phyloP scores from a whole-genome alignment of 2,329 filamentous ascomycete genomes.

The Zymoseptoria passerinii region DNA sequence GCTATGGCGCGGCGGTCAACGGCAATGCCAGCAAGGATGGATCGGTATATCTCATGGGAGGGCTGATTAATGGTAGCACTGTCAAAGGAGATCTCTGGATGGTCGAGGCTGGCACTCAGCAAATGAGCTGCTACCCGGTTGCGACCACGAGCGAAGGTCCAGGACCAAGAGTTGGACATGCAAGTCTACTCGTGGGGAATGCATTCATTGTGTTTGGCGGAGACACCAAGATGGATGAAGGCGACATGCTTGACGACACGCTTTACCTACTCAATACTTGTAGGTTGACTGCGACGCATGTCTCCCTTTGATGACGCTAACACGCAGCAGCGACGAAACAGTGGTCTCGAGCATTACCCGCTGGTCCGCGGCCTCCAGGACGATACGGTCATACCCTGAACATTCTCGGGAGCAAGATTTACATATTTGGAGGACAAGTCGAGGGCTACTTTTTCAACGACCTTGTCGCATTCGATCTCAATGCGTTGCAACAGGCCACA shows the following conservation, averaged over 20 bases:
- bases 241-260: constrained; percentile 85
- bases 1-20: constrained; percentile 96
- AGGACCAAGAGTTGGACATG: constrained; percentile 86
- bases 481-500: constrained; percentile 80
- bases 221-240: constrained; percentile 94
- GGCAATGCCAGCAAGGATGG: constrained; percentile 89
- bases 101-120: constrained; percentile 73
- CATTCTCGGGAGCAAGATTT: constrained; percentile 93
- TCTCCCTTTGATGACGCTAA: neutral
- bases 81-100: constrained; percentile 98
- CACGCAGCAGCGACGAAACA: constrained; percentile 71
- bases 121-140: constrained; percentile 83
- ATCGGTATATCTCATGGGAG: constrained; percentile 95
- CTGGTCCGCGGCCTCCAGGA: constrained; percentile 75
- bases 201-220: constrained; percentile 98
- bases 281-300: constrained; percentile 44
- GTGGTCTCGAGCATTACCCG: constrained; percentile 90
- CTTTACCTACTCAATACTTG: constrained; percentile 95
- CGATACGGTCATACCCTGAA: constrained; percentile 95
- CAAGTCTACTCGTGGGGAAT: constrained; percentile 90
- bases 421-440: constrained; percentile 94
- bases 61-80: constrained; percentile 85
- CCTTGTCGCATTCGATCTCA: constrained; percentile 87
- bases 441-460: constrained; percentile 99
- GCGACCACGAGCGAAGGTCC: constrained; percentile 89